These are phyloP conservation scores for Brassica incana DNA, from an alignment of 345 rosid genomes.

Conservation along the genomic window DNA sequence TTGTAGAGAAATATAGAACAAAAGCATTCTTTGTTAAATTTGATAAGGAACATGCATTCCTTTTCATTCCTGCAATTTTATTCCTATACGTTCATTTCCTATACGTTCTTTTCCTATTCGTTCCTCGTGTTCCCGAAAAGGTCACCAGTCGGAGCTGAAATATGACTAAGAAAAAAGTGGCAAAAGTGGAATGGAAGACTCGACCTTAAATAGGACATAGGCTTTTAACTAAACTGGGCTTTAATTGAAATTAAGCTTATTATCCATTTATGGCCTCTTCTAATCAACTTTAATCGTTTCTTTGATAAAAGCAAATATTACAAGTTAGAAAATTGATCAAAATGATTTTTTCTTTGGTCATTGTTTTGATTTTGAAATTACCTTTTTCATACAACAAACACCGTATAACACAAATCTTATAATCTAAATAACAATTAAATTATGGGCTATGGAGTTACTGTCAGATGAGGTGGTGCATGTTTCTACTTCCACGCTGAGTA, in stretches of 20 bases:
- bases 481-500: not conserved
- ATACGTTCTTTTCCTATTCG: no score
- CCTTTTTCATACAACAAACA: not conserved
- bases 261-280: not conserved
- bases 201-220: not conserved
- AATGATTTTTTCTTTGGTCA: not conserved
- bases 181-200: not conserved
- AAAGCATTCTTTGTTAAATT: no score
- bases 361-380: not conserved
- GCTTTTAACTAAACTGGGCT: not conserved
- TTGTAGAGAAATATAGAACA: no score
- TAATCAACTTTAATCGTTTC: no score
- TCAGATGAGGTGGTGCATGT: not conserved
- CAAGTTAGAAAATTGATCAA: not conserved
- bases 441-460: not conserved
- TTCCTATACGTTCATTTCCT: no score
- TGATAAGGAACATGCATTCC: no score
- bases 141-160: no score
- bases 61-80: no score
- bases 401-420: not conserved
- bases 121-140: no score
- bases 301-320: not conserved
- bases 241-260: not conserved
- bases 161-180: not conserved
- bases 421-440: not conserved